Evolutionary conservation across 306 rosid species (phyloP).

Genomic region (apple (Malus domestica)): ASM211411v1 NC_041791.1:29136501-29137000

Average conservation of each 20-base stretch:
- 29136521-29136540: slow-evolving; percentile 37
- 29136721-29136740: slow-evolving; percentile 38
- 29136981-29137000: too few species aligned
- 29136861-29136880: too few species aligned
- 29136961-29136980: too few species aligned
- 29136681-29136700: slow-evolving; percentile 17
- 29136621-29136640: slow-evolving; percentile 60
- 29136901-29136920: too few species aligned
- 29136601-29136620: slow-evolving; percentile 44
- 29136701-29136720: slow-evolving; percentile 24
- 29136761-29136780: neutral
- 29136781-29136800: neutral
- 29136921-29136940: too few species aligned
- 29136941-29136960: too few species aligned
- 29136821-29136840: too few species aligned
- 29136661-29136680: slow-evolving; percentile 26
- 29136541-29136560: slow-evolving; percentile 34
- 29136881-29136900: too few species aligned
- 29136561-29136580: slow-evolving; percentile 60
- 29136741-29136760: slow-evolving; percentile 82
- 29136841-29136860: too few species aligned
- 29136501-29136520: slow-evolving; percentile 38
- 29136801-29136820: too few species aligned
- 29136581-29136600: slow-evolving; percentile 53
- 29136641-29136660: slow-evolving; percentile 20